Conservation (phyloP, 169 alveolate genomes). For the Babesia microti region DNA sequence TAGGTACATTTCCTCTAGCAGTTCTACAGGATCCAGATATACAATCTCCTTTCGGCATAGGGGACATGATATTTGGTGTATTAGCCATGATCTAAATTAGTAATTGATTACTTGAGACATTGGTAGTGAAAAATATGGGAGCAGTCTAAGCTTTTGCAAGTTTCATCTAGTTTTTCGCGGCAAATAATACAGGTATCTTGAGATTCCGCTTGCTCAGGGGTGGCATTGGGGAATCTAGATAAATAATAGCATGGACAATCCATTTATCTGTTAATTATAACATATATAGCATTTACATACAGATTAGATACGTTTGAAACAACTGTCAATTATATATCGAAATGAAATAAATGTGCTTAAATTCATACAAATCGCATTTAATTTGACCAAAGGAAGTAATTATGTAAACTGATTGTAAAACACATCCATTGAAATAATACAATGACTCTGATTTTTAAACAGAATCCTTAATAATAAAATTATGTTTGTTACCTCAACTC, state of each 20-base stretch:
- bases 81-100: constrained; percentile 72
- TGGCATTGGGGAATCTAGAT: constrained; percentile 61
- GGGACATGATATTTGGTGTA: constrained; percentile 72
- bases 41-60: constrained; percentile 57
- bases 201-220: constrained; percentile 63
- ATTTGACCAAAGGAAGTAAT: too few species aligned
- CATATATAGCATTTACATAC: neutral
- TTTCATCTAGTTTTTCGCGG: constrained; percentile 64
- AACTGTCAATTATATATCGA: too few species aligned
- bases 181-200: constrained; percentile 77
- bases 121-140: constrained; percentile 71
- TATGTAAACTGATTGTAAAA: too few species aligned
- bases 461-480: neutral
- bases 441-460: neutral
- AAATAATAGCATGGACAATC: constrained; percentile 28
- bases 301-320: neutral
- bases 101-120: constrained; percentile 63
- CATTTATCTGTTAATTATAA: constrained; percentile 19
- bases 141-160: constrained; percentile 66
- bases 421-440: neutral
- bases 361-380: too few species aligned
- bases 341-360: too few species aligned
- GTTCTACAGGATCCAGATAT: neutral
- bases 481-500: constrained; percentile 2
- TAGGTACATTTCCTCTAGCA: too few species aligned